Conservation (phyloP, 768 basidiomycete genomes). For the Termitomyces sp. region DNA sequence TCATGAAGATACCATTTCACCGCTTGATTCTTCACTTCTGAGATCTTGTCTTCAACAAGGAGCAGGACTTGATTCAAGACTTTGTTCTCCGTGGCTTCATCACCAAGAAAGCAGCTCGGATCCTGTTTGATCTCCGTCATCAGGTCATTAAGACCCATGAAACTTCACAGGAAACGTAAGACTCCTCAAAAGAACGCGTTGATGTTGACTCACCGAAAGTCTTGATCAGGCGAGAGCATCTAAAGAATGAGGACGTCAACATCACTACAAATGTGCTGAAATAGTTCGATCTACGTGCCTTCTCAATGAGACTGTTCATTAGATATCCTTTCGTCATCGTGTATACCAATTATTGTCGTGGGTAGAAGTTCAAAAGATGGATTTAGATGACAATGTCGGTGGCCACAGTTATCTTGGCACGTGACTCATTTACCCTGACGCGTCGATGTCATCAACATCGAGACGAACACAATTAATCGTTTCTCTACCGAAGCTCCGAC, state of each 20-base stretch:
- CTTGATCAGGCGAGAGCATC: constrained; percentile 92
- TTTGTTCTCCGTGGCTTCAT: constrained; percentile 82
- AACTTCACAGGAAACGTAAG: constrained; percentile 43
- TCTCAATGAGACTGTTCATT: constrained; percentile 83
- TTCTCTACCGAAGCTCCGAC: no score
- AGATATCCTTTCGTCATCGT: constrained; percentile 80
- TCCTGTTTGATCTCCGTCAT: constrained; percentile 85
- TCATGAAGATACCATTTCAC: constrained; percentile 75
- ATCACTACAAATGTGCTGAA: constrained; percentile 4
- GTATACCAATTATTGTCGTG: background rate
- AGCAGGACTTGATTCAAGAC: constrained; percentile 80
- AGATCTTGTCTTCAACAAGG: constrained; percentile 91
- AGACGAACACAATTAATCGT: background rate
- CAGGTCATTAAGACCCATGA: constrained; percentile 96
- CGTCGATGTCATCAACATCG: background rate
- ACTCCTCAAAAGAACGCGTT: constrained; percentile 21
- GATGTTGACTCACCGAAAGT: constrained; percentile 61
- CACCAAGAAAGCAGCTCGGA: constrained; percentile 70
- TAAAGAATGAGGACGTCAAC: constrained; percentile 23
- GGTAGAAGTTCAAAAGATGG: background rate
- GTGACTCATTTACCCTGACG: background rate
- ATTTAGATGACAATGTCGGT: background rate
- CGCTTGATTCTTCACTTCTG: constrained; percentile 97
- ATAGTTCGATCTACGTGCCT: constrained; percentile 37
- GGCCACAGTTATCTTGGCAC: background rate